Conservation (phyloP, 2,329 filamentous ascomycete genomes). For the Fusarium anthophilum region DNA sequence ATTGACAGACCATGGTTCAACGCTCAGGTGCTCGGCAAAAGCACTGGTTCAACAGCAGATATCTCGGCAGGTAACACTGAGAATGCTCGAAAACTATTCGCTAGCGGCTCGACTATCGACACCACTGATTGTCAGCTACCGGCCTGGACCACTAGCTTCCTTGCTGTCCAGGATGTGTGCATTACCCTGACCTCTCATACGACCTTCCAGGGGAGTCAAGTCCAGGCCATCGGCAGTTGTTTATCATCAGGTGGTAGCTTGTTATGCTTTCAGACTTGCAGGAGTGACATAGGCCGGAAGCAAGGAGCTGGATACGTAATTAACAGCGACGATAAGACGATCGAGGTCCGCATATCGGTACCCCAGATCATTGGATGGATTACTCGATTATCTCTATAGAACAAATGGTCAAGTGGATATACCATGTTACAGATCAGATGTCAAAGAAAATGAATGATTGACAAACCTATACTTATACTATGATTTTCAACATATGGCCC, state of each 20-base stretch:
- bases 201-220: too few species aligned
- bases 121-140: neutral
- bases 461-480: too few species aligned
- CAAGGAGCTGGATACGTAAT: too few species aligned
- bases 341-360: too few species aligned
- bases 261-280: neutral
- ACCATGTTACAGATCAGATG: too few species aligned
- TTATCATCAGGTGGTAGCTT: neutral
- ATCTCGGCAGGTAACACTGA: neutral
- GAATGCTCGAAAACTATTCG: neutral
- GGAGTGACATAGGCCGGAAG: accelerated
- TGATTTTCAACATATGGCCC: too few species aligned
- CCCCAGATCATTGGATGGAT: too few species aligned
- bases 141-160: neutral
- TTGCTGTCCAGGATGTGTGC: neutral
- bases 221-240: neutral
- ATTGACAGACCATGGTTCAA: neutral
- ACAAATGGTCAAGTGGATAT: too few species aligned
- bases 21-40: neutral
- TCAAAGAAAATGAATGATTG: too few species aligned
- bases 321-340: too few species aligned
- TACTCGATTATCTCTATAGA: too few species aligned
- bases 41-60: neutral
- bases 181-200: neutral
- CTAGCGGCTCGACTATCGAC: neutral